Percentiles rank a stretch among this genome's conserved stretches.
Conservation (phyloP, 2,329 filamentous ascomycete species). For the Didymosphaeria variabile region DNA sequence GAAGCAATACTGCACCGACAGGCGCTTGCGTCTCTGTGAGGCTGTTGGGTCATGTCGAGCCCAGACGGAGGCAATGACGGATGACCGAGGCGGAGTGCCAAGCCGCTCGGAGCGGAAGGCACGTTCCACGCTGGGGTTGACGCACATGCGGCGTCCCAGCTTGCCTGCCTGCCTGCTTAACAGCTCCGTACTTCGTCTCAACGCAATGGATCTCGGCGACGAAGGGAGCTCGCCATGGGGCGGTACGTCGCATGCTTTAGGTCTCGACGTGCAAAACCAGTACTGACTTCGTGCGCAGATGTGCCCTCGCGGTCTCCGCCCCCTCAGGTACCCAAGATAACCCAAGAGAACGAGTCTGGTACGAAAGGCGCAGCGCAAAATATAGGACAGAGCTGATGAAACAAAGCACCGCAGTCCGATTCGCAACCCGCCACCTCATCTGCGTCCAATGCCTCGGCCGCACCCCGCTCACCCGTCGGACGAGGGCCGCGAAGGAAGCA, state of each 20-base stretch:
- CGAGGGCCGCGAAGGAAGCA: slow-evolving; percentile 64
- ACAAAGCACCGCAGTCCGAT: slow-evolving; percentile 22
- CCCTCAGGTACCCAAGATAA: slow-evolving; percentile 50
- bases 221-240: slow-evolving; percentile 55
- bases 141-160: slow-evolving; percentile 15
- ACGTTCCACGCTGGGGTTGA: not conserved
- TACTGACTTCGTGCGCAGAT: slow-evolving; percentile 45
- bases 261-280: not conserved
- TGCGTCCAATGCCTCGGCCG: slow-evolving; percentile 49
- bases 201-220: slow-evolving; percentile 54
- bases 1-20: no score
- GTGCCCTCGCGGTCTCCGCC: slow-evolving; percentile 57
- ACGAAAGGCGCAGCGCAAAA: slow-evolving; percentile 28
- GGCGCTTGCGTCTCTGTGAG: not conserved
- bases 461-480: slow-evolving; percentile 58
- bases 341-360: slow-evolving; percentile 44
- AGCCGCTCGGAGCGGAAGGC: slow-evolving; percentile 17
- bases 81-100: slow-evolving; percentile 10
- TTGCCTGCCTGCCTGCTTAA: slow-evolving; percentile 12
- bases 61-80: not conserved
- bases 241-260: slow-evolving; percentile 35
- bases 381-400: slow-evolving; percentile 12
- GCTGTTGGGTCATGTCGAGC: not conserved
- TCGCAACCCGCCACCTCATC: slow-evolving; percentile 34
- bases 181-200: slow-evolving; percentile 19